Conservation (phyloP, 345 rosid genomes). For the Brassica juncea region DNA sequence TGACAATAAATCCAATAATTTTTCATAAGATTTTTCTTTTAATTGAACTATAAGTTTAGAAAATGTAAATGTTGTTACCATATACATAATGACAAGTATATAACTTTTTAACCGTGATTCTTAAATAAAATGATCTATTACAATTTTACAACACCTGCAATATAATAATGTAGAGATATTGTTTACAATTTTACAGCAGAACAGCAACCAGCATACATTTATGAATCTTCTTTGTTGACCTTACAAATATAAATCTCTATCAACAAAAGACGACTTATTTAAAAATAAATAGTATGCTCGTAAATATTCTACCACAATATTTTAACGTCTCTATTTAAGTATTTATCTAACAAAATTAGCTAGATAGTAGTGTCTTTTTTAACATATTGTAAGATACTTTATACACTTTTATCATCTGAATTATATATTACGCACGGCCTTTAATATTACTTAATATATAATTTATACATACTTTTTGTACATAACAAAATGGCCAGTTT, state of each 20-base stretch:
- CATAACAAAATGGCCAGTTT: background rate
- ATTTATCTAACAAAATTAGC: background rate
- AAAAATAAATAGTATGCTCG: background rate
- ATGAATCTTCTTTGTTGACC: background rate
- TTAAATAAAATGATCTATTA: background rate
- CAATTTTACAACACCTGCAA: no score
- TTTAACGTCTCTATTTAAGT: background rate
- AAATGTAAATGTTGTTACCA: background rate
- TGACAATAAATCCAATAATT: background rate
- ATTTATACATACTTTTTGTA: background rate
- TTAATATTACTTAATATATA: background rate
- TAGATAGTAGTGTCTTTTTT: background rate
- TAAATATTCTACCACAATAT: background rate
- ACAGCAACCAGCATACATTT: no score
- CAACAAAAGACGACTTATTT: no score
- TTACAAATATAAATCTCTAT: background rate
- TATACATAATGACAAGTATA: background rate
- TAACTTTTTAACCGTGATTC: background rate
- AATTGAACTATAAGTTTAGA: background rate
- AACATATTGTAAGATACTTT: background rate
- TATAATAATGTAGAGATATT: no score
- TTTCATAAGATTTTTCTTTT: background rate
- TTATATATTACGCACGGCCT: background rate
- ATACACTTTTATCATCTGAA: background rate
- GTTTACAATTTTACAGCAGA: no score